Percentiles rank a stretch among this genome's conserved stretches.
phyloP scores from a whole-genome alignment of 1,284 basidiomycete genomes.

The Fomitopsis schrenkii region DNA sequence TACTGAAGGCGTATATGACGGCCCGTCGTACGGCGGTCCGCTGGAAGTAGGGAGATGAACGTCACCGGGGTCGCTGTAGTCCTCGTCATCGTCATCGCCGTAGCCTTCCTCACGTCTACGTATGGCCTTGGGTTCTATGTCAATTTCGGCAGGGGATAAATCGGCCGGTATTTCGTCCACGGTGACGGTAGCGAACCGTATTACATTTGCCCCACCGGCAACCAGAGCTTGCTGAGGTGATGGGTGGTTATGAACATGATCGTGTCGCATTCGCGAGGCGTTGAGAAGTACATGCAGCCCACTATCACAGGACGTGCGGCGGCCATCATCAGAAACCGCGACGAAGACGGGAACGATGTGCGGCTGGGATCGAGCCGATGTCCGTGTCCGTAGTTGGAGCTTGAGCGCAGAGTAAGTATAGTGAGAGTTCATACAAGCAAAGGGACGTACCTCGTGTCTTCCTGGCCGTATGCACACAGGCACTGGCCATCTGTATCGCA shows the following conservation, averaged over 20 bases:
- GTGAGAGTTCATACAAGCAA: no score
- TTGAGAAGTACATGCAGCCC: background rate
- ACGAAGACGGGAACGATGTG: background rate
- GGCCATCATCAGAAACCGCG: background rate
- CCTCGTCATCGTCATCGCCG: background rate
- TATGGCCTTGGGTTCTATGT: no score
- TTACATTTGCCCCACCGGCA: no score
- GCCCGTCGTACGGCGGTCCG: background rate
- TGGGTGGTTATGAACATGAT: background rate
- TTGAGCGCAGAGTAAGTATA: background rate
- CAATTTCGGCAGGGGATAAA: no score
- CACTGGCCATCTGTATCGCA: background rate
- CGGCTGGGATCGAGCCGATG: background rate
- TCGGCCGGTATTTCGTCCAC: no score
- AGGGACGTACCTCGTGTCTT: background rate
- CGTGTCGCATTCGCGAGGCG: background rate
- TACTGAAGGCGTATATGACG: background rate
- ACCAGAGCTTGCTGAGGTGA: background rate
- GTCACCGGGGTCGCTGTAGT: background rate
- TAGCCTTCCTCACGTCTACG: no score
- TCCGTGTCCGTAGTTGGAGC: background rate
- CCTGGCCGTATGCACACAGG: background rate
- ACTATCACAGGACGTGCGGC: background rate
- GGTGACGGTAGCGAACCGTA: no score
- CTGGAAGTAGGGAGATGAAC: background rate